Evolutionary conservation across 176 grass and related monocot species (phyloP), one percentile per base, ranked within the genome.

Genomic region (Thinopyrum elongatum): DNA sequence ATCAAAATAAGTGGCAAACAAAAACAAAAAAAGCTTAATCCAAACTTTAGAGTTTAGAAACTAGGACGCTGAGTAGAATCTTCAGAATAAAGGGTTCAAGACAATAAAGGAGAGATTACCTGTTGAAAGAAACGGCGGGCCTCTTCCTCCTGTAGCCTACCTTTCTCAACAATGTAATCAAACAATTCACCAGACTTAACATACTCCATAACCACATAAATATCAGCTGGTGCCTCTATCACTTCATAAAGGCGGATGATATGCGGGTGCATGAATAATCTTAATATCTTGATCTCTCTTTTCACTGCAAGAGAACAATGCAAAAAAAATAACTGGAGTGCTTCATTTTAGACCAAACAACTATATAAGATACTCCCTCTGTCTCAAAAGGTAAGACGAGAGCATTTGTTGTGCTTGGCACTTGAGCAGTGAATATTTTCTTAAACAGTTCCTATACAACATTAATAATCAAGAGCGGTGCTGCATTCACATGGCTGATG

Each of bases 201-300:
- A 82, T 89, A 94, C 76, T 94, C 92, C 92, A 91, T 94, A 13
- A 94, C 84, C 12, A 94, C 84, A 47, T 91, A 89, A 69, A 94
- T 91, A 62, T 91, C 89, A 68, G 92, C 60, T 4, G 62, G 84
- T 12, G 89, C 89, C 28, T 94, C 92, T 70, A 94, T 94, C 38
- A 94, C 92, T 73, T 94, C 92, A 87, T 94, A 94, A 77, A 94
- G 92, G 65, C 87, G 92, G 47, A 94, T 94, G 46, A 94, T 94
- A 87, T 94, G 92, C 1, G 92, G 92, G 47, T 94, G 92, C 92
- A 94, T 94, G 55, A 94, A 91, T 11, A 94, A 63, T 75, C 92
- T 87, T 57, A 91, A 70, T 89, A 94, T 94, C 85, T 91, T 94
- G 82, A 94, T 94, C 77, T 94, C 92, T 83, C 92, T 80, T 74